Evolutionary conservation across 2,329 filamentous ascomycete genomes (phyloP).

Genomic region (Fusarium fracticaudum): DNA sequence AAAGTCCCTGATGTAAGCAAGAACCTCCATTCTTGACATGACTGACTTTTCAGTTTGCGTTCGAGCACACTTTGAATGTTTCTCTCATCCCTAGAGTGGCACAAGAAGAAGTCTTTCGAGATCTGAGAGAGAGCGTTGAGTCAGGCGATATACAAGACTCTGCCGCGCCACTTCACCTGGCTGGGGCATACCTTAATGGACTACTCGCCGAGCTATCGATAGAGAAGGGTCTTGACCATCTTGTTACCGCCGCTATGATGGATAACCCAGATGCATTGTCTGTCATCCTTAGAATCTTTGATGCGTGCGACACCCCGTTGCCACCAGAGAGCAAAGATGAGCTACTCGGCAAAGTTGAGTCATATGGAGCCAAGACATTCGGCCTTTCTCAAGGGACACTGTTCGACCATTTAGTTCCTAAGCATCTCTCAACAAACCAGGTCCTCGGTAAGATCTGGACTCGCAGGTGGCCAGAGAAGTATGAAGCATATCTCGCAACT

Average conservation of each 20-base stretch:
- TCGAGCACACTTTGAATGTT: not conserved
- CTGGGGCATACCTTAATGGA: not conserved
- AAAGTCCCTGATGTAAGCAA: not conserved
- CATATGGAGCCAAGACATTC: not conserved
- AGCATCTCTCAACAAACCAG: not conserved
- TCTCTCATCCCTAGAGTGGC: not conserved
- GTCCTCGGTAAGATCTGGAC: not conserved
- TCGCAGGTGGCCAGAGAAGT: not conserved
- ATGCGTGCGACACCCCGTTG: accelerated
- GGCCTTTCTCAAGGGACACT: not conserved
- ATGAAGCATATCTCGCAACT: not conserved
- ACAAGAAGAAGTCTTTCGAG: not conserved
- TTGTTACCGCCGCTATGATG: not conserved
- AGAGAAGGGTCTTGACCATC: not conserved
- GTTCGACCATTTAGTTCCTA: not conserved
- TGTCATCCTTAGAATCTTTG: not conserved
- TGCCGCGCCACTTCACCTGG: not conserved
- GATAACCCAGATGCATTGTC: not conserved
- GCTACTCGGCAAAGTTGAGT: not conserved
- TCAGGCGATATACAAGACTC: not conserved
- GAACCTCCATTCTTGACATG: accelerated
- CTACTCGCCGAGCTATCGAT: not conserved
- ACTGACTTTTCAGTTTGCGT: not conserved
- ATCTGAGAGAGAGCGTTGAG: not conserved
- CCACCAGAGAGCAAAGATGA: not conserved